These are phyloP conservation scores for Ophiocordyceps camponoti-rufipedis DNA, from an alignment of 2,329 filamentous ascomycete species.

Conservation along the genomic window DNA sequence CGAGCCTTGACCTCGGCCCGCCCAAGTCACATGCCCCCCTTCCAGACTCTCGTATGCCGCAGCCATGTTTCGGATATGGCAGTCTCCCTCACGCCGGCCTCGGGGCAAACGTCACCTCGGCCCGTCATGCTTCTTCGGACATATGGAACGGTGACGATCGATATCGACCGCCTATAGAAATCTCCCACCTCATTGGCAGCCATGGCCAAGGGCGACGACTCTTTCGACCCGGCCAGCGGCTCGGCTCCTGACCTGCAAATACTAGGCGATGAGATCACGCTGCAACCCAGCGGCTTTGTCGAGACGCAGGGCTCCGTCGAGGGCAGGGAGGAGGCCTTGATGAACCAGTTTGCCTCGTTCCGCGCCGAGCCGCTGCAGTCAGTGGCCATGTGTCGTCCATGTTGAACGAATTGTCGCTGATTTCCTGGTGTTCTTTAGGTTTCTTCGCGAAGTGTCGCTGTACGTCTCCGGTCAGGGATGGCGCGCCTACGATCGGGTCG, in stretches of 20 bases:
- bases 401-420: neutral
- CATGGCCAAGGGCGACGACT: constrained; percentile 14
- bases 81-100: no score
- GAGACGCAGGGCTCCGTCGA: constrained; percentile 27
- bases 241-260: constrained; percentile 64
- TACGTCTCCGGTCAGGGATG: constrained; percentile 89
- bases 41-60: no score
- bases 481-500: constrained; percentile 79
- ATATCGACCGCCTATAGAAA: neutral
- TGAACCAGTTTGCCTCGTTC: constrained; percentile 77
- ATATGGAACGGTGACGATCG: no score
- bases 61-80: no score
- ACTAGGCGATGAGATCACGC: constrained; percentile 52
- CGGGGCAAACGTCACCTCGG: no score
- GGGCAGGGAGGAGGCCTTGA: constrained; percentile 46
- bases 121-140: no score
- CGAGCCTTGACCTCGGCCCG: no score
- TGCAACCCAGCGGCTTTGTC: constrained; percentile 54
- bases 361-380: constrained; percentile 48
- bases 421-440: constrained; percentile 30
- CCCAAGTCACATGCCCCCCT: no score
- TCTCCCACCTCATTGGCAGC: neutral
- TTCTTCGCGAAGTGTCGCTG: constrained; percentile 81
- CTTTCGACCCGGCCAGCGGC: constrained; percentile 11
- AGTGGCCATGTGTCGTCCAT: constrained; percentile 4